Evolutionary conservation across 164 flowering plant genomes (phyloP), one percentile per base, ranked within the genome.

Genomic region (Magnolia changhungtana): DNA sequence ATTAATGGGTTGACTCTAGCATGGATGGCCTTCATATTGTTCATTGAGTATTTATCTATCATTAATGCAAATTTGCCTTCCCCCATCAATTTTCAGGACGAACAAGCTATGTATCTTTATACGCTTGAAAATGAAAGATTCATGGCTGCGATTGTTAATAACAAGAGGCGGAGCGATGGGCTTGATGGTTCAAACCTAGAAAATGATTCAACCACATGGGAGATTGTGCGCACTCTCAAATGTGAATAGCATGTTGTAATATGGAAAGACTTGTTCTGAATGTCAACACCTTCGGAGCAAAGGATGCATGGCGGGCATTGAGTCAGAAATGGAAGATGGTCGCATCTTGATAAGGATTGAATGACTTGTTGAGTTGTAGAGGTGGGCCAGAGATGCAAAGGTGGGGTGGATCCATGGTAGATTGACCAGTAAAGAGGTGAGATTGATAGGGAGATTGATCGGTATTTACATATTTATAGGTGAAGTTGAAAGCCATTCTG

Each of bases 21-120:
- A 21, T 65, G 24, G 6, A 23, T 65, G 37, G 24, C 5, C 21
- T 23, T 18, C 21, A 64, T 64, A 21, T 18, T 63, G 65, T 63
- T 63, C 5, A 21, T 18, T 63, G 20, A 63, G 65, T 18, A 63
- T 23, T 65, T 23, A 20, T 65, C 13, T 65, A 24, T 65, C 27
- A 65, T 24, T 6, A 21, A 29, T 9, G 10, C 68, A 11, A 7
- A 7, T 59, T 20, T 21, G 24, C 24, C 68, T 65, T 65, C 7
- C 45, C 45, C 45, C 45, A 37, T 37, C 45, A 37, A 31, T 63
- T 79, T 74, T 49, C 89, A 94, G 99, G 99, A 96, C 45, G 99
- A 94, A 78, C 97, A 92, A 79, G 73, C 89, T 3, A 92, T 96
- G 92, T 96, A 90, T 76, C 93, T 94, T 8, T 87, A 88, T 58